Evolutionary conservation across 805 yeast species (phyloP).

Genomic region (Hanseniaspora clermontiae): DNA sequence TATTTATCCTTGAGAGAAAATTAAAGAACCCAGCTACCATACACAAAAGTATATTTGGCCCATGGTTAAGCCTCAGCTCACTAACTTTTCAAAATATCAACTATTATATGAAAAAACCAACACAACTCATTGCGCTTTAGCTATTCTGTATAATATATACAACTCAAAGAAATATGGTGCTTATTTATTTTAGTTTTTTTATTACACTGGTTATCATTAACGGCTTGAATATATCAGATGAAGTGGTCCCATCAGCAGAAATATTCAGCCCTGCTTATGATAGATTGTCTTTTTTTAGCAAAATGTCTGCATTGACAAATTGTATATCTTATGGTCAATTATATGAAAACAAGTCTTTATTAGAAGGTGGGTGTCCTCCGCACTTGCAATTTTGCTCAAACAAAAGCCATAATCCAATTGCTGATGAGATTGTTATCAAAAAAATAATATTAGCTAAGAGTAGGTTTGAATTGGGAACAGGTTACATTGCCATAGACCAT

Average conservation of each 20-base stretch:
- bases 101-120: too few species aligned
- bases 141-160: too few species aligned
- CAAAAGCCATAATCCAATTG: constrained; percentile 21
- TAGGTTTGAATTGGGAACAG: constrained; percentile 39
- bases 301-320: constrained; percentile 28
- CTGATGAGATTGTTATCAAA: constrained; percentile 27
- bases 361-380: constrained; percentile 27
- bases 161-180: neutral
- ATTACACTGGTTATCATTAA: neutral
- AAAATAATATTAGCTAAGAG: constrained; percentile 31
- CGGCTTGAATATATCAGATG: neutral
- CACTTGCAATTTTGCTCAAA: constrained; percentile 25
- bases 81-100: too few species aligned
- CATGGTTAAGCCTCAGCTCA: too few species aligned
- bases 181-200: neutral
- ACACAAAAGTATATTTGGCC: too few species aligned
- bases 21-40: too few species aligned
- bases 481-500: constrained; percentile 42
- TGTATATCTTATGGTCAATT: constrained; percentile 25
- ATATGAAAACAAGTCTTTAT: constrained; percentile 20
- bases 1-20: too few species aligned
- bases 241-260: constrained; percentile 11
- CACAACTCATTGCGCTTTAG: too few species aligned
- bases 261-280: constrained; percentile 19
- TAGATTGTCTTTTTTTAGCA: constrained; percentile 25